phyloP scores from a whole-genome alignment of 2,329 filamentous ascomycete species.

The Xylaria sp. region DNA sequence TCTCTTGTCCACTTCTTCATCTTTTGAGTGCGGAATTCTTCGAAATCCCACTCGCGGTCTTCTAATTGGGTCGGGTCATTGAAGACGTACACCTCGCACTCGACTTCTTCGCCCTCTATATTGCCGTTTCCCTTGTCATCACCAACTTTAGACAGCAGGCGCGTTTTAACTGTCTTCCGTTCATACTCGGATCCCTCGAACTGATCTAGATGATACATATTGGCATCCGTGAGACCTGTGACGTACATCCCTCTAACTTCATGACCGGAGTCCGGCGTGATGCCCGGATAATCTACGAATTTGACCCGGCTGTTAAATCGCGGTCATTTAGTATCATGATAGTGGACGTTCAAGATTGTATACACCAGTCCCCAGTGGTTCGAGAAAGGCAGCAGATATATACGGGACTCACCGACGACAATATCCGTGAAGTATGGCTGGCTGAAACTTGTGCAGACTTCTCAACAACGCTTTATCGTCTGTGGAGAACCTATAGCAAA shows the following conservation, averaged over 20 bases:
- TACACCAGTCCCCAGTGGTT: neutral
- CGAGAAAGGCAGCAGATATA: neutral
- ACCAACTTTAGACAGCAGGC: constrained; percentile 54
- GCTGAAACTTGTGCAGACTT: constrained; percentile 71
- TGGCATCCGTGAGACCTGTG: constrained; percentile 79
- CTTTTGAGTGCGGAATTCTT: constrained; percentile 82
- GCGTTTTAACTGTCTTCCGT: constrained; percentile 49
- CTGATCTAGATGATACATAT: constrained; percentile 78
- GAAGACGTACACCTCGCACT: constrained; percentile 75
- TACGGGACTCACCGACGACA: constrained; percentile 63
- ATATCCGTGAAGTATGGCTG: constrained; percentile 80
- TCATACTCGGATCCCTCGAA: constrained; percentile 79
- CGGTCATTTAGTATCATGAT: constrained; percentile 7
- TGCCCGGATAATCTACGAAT: constrained; percentile 81
- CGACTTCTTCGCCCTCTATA: constrained; percentile 58
- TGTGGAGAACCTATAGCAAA: constrained; percentile 74
- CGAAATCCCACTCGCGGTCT: constrained; percentile 86
- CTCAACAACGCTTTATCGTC: constrained; percentile 55
- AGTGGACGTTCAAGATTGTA: neutral
- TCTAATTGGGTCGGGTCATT: constrained; percentile 66
- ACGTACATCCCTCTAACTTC: constrained; percentile 81
- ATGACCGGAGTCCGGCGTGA: constrained; percentile 67
- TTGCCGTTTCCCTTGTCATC: constrained; percentile 55
- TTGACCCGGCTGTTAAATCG: constrained; percentile 64
- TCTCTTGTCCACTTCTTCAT: constrained; percentile 65